Base-by-base conservation (phyloP, 2,329 filamentous ascomycete species). In the Colletotrichum higginsianum region DNA sequence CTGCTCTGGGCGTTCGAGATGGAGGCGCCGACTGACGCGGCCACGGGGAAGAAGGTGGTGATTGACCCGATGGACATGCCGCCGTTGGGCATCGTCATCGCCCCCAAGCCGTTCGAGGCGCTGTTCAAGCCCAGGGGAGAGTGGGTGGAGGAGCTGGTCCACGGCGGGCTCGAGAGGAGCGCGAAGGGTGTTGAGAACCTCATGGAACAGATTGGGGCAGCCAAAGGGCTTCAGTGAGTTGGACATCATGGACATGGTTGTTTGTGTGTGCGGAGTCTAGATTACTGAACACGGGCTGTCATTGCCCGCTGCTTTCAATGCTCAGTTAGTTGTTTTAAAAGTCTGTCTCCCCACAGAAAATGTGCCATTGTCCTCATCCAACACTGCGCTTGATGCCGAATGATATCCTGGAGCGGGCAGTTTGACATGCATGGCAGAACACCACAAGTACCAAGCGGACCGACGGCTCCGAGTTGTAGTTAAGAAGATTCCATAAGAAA, bases 1-100 rank as follows among this genome's bases (percentile, higher is more conserved):
- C 57, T 86, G 47, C 76, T 90, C 0, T 90, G 87, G 88, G 85
- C 84, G 0, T 88, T 88, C 69, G 77, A 84, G 3, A 75, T 83
- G 18, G 76, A 78, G 67, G 72, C 77, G 4, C 52, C 61, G 3
- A 40, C 52, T 1, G 26, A 66, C 8, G 46, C 61, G 12, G 38
- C n/a, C 44, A 53, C 61, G 13, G 2, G 13, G 44, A 58, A 47
- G 53, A 57, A 35, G 38, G 52, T 40, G 50, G 16, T 60, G 16
- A 13, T 69, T 12, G 61, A 69, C 9, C 15, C 46, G 9, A 66
- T 52, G 61, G 53, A 21, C 4, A 11, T 58, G 44, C 3, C n/a
- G 7, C 15, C 66, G 0, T 12, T 15, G 16, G 61, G 52, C 0
- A 26, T 69, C 15, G 26, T 62, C 7, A 26, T 67, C 16, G 38